Evolutionary conservation across 2,329 filamentous ascomycete genomes (phyloP).

Genomic region (Diaporthe vexans): DNA sequence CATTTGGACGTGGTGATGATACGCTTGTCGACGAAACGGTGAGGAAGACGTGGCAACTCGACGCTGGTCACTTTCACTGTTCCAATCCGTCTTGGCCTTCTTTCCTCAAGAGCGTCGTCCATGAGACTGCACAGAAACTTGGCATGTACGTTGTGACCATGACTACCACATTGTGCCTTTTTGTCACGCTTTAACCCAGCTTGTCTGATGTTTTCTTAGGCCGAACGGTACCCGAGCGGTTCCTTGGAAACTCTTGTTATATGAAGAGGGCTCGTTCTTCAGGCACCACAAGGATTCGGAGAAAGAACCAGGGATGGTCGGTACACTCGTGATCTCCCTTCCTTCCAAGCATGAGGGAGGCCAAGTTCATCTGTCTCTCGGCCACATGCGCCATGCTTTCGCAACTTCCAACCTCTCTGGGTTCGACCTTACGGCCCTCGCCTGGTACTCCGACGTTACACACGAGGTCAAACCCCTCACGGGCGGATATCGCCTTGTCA

Average conservation of each 20-base stretch:
- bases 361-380: slow-evolving; percentile 51
- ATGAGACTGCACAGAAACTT: not conserved
- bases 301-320: slow-evolving; percentile 61
- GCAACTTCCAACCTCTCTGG: slow-evolving; percentile 49
- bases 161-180: no score
- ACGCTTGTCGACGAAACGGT: slow-evolving; percentile 51
- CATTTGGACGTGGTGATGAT: slow-evolving; percentile 54
- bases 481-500: slow-evolving; percentile 59
- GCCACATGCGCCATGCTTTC: slow-evolving; percentile 44
- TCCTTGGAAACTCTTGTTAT: slow-evolving; percentile 60
- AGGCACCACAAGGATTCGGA: slow-evolving; percentile 60
- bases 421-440: slow-evolving; percentile 50
- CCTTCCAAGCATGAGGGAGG: slow-evolving; percentile 61
- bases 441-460: slow-evolving; percentile 63
- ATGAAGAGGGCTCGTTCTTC: slow-evolving; percentile 62
- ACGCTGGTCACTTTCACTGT: slow-evolving; percentile 52
- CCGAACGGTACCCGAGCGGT: slow-evolving; percentile 46
- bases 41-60: slow-evolving; percentile 57
- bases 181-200: slow-evolving; percentile 44
- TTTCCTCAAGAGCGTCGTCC: slow-evolving; percentile 39
- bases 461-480: slow-evolving; percentile 60
- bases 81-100: slow-evolving; percentile 53
- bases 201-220: slow-evolving; percentile 49
- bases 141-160: slow-evolving; percentile 5
- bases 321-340: slow-evolving; percentile 60